Conservation (phyloP, 2,329 filamentous ascomycete species). For the Fusarium tjaetaba region DNA sequence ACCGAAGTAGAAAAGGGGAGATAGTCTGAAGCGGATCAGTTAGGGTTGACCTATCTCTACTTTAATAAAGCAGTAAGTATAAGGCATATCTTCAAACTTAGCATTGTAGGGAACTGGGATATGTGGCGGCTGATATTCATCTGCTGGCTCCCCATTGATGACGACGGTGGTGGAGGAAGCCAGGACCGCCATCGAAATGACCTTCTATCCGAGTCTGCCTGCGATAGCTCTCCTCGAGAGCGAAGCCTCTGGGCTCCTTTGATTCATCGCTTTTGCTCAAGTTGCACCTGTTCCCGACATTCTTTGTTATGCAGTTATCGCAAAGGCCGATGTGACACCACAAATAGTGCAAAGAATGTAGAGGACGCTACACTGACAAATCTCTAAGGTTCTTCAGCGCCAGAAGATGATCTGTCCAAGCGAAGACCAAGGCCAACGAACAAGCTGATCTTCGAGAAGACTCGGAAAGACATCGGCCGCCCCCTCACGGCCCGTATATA, state of each 20-base stretch:
- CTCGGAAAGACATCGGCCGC: background rate
- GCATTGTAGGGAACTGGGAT: background rate
- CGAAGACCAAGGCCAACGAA: rapidly evolving
- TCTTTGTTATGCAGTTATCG: background rate
- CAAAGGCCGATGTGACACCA: too few relatives aligned
- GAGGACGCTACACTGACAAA: background rate
- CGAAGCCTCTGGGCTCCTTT: too few relatives aligned
- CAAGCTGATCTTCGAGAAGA: background rate
- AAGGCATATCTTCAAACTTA: background rate
- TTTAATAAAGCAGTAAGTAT: background rate
- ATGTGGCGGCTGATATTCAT: background rate
- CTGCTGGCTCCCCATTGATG: background rate
- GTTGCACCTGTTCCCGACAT: background rate
- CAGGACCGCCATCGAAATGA: background rate
- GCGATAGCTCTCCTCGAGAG: too few relatives aligned
- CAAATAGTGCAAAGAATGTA: too few relatives aligned
- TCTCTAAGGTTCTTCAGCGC: background rate
- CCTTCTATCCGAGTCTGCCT: background rate
- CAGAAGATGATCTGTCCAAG: background rate
- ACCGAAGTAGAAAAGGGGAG: background rate
- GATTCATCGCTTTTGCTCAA: background rate
- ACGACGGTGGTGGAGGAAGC: background rate
- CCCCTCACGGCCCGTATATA: background rate
- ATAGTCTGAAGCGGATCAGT: background rate
- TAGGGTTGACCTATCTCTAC: background rate